Evolutionary conservation across 495 filamentous ascomycete species (phyloP).

Genomic region (Elaphomyces granulatus): DNA sequence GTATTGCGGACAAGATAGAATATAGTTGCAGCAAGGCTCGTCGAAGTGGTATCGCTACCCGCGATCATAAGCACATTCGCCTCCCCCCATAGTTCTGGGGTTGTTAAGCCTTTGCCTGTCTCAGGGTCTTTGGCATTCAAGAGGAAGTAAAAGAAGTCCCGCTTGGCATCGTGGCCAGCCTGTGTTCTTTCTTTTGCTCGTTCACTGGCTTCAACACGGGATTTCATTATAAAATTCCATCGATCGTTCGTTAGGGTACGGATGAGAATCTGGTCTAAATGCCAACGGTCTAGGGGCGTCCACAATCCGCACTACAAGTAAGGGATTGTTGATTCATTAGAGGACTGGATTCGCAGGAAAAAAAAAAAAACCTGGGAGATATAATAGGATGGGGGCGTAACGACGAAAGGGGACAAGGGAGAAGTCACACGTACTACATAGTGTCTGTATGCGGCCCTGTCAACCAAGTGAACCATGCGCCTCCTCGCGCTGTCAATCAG

Average conservation of each 20-base stretch:
- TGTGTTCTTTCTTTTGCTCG: slow-evolving; percentile 35
- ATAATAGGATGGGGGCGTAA: no score
- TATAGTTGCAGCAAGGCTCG: slow-evolving; percentile 41
- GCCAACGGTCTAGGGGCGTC: slow-evolving; percentile 38
- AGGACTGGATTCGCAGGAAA: no score
- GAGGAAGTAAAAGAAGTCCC: slow-evolving; percentile 49
- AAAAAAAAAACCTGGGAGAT: no score
- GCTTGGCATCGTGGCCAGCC: slow-evolving; percentile 41
- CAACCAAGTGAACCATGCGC: slow-evolving; percentile 34
- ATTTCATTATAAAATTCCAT: slow-evolving; percentile 48
- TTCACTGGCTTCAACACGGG: slow-evolving; percentile 39
- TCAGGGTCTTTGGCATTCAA: slow-evolving; percentile 43
- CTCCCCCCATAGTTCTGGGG: slow-evolving; percentile 55
- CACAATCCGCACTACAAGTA: slow-evolving; percentile 39
- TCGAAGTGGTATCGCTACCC: slow-evolving; percentile 46
- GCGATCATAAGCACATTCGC: slow-evolving; percentile 47
- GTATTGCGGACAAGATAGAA: slow-evolving; percentile 48
- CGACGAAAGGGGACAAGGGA: no score
- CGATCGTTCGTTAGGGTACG: slow-evolving; percentile 40
- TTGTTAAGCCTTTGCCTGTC: slow-evolving; percentile 49
- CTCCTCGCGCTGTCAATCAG: slow-evolving; percentile 32
- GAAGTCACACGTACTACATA: slow-evolving; percentile 31
- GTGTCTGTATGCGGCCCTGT: slow-evolving; percentile 37
- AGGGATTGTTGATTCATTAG: no score
- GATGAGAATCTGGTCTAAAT: slow-evolving; percentile 45